Conservation (phyloP, 345 rosid genomes). For the Gossypium raimondii region DNA sequence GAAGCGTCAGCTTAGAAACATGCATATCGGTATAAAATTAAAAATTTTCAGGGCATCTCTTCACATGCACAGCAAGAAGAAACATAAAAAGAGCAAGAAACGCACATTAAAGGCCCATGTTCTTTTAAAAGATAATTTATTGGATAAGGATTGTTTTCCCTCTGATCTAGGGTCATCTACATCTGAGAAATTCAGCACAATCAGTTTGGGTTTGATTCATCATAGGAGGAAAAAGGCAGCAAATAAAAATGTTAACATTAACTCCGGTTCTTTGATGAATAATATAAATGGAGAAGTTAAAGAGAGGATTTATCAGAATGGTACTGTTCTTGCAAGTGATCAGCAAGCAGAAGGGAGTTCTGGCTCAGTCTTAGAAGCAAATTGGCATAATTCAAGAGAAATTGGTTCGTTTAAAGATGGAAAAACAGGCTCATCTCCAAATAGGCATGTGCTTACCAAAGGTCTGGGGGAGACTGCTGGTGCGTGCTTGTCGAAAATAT, state of each 20-base stretch:
- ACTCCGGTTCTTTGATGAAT: conserved; percentile 24
- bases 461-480: conserved; percentile 45
- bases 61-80: conserved; percentile 40
- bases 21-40: conserved; percentile 41
- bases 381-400: conserved; percentile 15
- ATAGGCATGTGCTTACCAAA: conserved; percentile 25
- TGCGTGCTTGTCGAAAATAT: conserved; percentile 24
- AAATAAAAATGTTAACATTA: conserved; percentile 18
- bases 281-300: conserved; percentile 29
- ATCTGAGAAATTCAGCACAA: conserved; percentile 30
- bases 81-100: conserved; percentile 44
- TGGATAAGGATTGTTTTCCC: conserved; percentile 21
- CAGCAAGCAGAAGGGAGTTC: conserved; percentile 17
- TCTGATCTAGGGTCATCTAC: conserved; percentile 52
- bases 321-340: conserved; percentile 37
- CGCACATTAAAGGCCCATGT: conserved; percentile 16
- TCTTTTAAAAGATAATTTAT: conserved; percentile 30
- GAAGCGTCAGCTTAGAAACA: conserved; percentile 28
- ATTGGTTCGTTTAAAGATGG: conserved; percentile 23
- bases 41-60: conserved; percentile 41
- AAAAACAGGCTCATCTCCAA: conserved; percentile 23
- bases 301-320: conserved; percentile 41
- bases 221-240: conserved; percentile 22
- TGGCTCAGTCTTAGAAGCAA: conserved; percentile 17
- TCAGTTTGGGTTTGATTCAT: conserved; percentile 18